Evolutionary conservation across 1,139 yeast genomes (phyloP), one percentile per base, ranked within the genome.

Genomic region (Diutina ranongensis): DNA sequence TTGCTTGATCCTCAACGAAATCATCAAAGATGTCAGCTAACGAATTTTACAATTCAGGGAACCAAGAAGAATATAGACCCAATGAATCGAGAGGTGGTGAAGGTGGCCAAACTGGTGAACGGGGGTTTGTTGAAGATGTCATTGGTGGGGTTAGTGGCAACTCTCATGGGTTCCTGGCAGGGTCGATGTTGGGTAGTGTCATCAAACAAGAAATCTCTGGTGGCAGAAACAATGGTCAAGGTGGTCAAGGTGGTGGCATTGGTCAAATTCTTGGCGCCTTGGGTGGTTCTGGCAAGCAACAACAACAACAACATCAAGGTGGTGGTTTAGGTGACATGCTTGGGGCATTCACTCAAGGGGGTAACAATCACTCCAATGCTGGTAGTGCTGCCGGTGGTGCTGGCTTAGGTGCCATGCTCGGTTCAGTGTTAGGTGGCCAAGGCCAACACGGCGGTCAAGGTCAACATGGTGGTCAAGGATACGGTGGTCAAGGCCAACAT

Each of bases 81-180:
- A 22, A 25, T n/a, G 32, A 38, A 18, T 13, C 15, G 28, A 15
- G 38, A 8, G 21, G 21, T 15, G 21, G 13, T 15, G 32, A 25
- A 18, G 42, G 32, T n/a, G 21, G 15, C 3, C 31, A 18, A 7
- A 12, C 12, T 5, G 31, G 28, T n/a, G 42, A 38, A 12, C 32
- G 42, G 5, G 42, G 42, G 10, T 38, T 38, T 5, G 21, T 38
- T 25, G 42, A 16, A 15, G 42, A 38, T 16, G 42, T 38, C 32
- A 38, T 38, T 38, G 42, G 31, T 16, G 42, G 42, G n/a, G 42
- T 25, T 16, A 10, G 16, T 22, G 42, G 42, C 42, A 19, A 15
- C 13, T 31, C 31, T 9, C 21, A 15, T 16, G 42, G 42, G 5
- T 15, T 38, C 3, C 16, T 16, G 25, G 42, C 42, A 8, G 42